phyloP scores from a whole-genome alignment of 768 basidiomycete species.

The Boletus tomentosulus region DNA sequence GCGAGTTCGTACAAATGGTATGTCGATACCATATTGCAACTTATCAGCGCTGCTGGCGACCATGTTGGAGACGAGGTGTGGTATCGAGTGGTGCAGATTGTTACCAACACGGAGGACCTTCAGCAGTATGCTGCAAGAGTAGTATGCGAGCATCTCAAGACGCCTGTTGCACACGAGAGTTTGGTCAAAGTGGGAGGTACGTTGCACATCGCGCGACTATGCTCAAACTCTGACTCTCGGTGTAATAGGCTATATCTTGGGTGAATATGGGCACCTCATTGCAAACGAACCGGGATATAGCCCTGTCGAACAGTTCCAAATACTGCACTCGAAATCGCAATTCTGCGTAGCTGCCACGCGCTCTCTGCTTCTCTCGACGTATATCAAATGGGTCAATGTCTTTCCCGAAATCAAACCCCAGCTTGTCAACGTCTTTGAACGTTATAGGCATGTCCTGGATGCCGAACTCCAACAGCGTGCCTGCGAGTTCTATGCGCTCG shows the following conservation, averaged over 20 bases:
- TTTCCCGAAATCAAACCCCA: constrained; percentile 98
- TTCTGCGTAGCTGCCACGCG: constrained; percentile 91
- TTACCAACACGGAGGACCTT: constrained; percentile 96
- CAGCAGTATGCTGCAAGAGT: constrained; percentile 95
- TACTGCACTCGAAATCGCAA: constrained; percentile 91
- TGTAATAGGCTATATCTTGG: constrained; percentile 83
- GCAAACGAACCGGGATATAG: constrained; percentile 93
- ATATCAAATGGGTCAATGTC: constrained; percentile 99
- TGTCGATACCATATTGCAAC: constrained; percentile 93
- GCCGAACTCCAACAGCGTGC: constrained; percentile 97
- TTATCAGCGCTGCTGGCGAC: constrained; percentile 95
- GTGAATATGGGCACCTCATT: constrained; percentile 97
- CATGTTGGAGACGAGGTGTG: constrained; percentile 99
- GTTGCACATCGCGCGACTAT: constrained; percentile 14
- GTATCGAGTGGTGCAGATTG: constrained; percentile 98
- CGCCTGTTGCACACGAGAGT: constrained; percentile 85
- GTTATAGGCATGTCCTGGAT: constrained; percentile 96
- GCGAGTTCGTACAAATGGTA: constrained; percentile 99
- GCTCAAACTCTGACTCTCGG: constrained; percentile 8
- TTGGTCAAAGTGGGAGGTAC: constrained; percentile 93
- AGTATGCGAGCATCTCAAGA: constrained; percentile 83
- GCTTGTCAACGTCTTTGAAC: constrained; percentile 90
- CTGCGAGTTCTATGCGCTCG: constrained; percentile 93
- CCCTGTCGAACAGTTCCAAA: constrained; percentile 90
- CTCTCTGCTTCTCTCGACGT: constrained; percentile 90